Evolutionary conservation across 805 yeast genomes (phyloP).

Genomic region (Starmerella roubikii): DNA sequence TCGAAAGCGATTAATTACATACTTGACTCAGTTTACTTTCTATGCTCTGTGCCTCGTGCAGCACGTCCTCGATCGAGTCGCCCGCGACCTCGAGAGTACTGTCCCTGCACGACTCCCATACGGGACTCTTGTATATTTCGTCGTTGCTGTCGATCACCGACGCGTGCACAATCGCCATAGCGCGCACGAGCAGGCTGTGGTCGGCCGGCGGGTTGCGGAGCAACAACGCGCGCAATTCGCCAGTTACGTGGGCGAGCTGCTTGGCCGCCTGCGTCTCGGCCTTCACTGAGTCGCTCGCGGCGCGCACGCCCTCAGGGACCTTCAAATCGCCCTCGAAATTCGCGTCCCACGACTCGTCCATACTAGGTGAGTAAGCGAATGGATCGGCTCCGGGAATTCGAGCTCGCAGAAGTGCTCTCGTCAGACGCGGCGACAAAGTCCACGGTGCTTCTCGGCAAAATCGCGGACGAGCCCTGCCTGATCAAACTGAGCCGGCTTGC

Average conservation of each 20-base stretch:
- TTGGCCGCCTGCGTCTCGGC: slow-evolving; percentile 20
- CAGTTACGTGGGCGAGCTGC: slow-evolving; percentile 15
- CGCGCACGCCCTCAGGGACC: slow-evolving; percentile 15
- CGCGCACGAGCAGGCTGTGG: slow-evolving; percentile 4
- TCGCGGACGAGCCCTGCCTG: slow-evolving; percentile 50
- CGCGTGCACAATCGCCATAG: slow-evolving; percentile 23
- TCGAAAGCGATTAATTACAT: not conserved
- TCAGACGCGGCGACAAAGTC: slow-evolving; percentile 52
- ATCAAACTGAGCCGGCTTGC: slow-evolving; percentile 32
- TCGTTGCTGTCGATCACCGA: slow-evolving; percentile 20
- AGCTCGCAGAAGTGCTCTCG: slow-evolving; percentile 35
- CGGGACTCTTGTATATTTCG: slow-evolving; percentile 16
- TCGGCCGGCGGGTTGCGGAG: slow-evolving; percentile 4
- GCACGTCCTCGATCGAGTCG: slow-evolving; percentile 16
- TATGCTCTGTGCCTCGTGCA: slow-evolving; percentile 10
- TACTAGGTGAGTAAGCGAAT: slow-evolving; percentile 1
- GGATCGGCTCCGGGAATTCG: slow-evolving; percentile 29
- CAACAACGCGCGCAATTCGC: slow-evolving; percentile 12
- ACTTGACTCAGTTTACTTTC: not conserved
- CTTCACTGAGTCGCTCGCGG: slow-evolving; percentile 14
- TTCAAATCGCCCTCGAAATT: slow-evolving; percentile 31
- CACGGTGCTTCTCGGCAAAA: slow-evolving; percentile 53
- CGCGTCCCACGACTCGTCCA: slow-evolving; percentile 46
- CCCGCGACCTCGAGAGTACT: slow-evolving; percentile 9
- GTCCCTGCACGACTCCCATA: slow-evolving; percentile 14